phyloP scores from a whole-genome alignment of 2,329 filamentous ascomycete species.

The Emmonsia crescens region DNA sequence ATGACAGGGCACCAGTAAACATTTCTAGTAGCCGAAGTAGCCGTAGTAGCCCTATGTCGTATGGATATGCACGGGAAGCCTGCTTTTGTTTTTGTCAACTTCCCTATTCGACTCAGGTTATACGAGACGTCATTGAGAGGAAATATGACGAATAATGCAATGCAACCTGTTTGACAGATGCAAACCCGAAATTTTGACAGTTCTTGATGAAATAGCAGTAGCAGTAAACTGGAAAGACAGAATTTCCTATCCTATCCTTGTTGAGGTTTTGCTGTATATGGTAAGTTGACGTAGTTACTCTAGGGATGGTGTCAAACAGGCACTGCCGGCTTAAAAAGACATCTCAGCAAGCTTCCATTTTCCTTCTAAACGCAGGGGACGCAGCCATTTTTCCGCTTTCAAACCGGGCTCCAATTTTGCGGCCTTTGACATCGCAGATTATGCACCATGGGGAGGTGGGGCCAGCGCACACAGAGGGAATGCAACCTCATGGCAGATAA shows the following conservation, averaged over 20 bases:
- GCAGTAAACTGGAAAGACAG: too few species aligned
- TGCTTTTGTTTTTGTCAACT: too few species aligned
- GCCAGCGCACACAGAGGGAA: not conserved
- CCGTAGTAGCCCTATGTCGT: too few species aligned
- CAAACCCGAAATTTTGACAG: too few species aligned
- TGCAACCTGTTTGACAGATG: not conserved
- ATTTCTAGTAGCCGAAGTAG: too few species aligned
- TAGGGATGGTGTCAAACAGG: too few species aligned
- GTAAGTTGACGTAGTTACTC: not conserved
- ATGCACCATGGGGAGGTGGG: too few species aligned
- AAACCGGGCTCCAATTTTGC: too few species aligned
- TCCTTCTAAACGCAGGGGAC: not conserved
- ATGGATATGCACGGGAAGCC: not conserved
- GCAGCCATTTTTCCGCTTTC: too few species aligned
- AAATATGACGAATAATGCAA: not conserved
- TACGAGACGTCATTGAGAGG: not conserved
- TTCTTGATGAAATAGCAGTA: too few species aligned
- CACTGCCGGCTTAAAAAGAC: not conserved
- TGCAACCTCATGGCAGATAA: not conserved
- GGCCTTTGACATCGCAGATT: too few species aligned
- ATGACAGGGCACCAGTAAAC: not conserved
- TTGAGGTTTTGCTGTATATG: not conserved
- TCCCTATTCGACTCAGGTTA: too few species aligned
- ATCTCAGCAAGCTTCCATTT: not conserved
- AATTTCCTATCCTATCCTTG: not conserved